These are phyloP conservation scores for Pelargonium citronellum DNA, from an alignment of 441 rosid species.

Conservation along the genomic window DNA sequence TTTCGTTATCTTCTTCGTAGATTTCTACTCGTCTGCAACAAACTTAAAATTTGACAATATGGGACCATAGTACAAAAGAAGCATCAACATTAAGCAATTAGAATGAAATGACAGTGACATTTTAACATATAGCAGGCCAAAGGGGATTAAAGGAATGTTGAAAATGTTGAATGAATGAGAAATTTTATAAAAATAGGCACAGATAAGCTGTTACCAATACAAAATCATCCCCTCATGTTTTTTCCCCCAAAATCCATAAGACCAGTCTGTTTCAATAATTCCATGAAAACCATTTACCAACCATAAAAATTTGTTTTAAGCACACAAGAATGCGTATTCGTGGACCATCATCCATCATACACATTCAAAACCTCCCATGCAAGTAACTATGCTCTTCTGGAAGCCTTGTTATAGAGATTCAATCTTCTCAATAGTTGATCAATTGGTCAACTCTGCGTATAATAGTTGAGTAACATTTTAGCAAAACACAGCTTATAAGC, in stretches of 20 bases:
- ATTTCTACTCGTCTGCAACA: too few relatives aligned
- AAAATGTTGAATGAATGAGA: neutral
- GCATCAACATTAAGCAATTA: neutral
- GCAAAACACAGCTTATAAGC: neutral
- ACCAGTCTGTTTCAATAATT: slow-evolving; percentile 17
- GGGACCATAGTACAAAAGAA: too few relatives aligned
- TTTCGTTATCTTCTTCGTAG: too few relatives aligned
- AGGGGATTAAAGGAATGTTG: neutral
- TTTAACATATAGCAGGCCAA: neutral
- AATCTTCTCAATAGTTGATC: too few relatives aligned
- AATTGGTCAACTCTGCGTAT: neutral
- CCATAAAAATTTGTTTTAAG: slow-evolving; percentile 21
- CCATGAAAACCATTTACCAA: slow-evolving; percentile 40
- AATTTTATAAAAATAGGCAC: neutral
- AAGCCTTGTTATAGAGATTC: slow-evolving; percentile 15
- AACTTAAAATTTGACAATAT: too few relatives aligned
- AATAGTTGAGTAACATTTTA: neutral
- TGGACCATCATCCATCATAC: slow-evolving; percentile 34
- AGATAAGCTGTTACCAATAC: neutral
- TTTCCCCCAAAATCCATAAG: neutral
- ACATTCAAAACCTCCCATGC: slow-evolving; percentile 12
- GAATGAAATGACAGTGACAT: neutral
- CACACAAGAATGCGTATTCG: neutral
- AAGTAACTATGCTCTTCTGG: slow-evolving; percentile 31
- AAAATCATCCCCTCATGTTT: neutral